Base-by-base conservation (phyloP, 345 rosid species). In the Brassica cretica region DNA sequence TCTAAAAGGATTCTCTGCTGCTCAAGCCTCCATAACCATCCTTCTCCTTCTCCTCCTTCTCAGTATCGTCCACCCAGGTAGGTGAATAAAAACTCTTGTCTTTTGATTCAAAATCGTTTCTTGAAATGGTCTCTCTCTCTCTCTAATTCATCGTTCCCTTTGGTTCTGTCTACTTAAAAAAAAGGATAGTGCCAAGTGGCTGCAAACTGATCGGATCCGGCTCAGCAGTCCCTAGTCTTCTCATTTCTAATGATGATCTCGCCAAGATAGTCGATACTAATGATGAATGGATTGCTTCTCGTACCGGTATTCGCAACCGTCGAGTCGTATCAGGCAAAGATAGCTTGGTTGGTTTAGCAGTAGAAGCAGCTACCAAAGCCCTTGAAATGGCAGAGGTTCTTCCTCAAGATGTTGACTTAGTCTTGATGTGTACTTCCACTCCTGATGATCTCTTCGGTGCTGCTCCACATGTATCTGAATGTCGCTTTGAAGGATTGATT, bases 121-220 rank as follows among this genome's bases (percentile, higher is more conserved):
- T 62, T 63, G 9, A 11, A 6, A 24, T 24, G 21, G 72, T 79
- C 29, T 79, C 37, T 58, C 21, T 19, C 21, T 19, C 21, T 19
- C 24, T 21, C 24, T 21, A 21, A 60, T 76, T 72, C 30, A 59
- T 35, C 12, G 56, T 74, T 63, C 1, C 8, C 15, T 69, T 58
- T 56, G 66, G 24, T 29, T 60, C 3, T 49, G 9, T 72, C 2
- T 76, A 41, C 77, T 65, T 44, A 56, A 76, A 27, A 76, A 25
- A 27, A 27, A 91, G 98, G 93, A 77, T 87, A 46, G 78, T 90
- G 46, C 86, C 89, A 33, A 88, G 85, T 83, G 99, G 98, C 12
- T 95, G 99, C 92, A 92, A 90, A 76, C 84, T 95, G 82, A 83
- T 91, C 77, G 99, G 99, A 69, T 87, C 87, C 77, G 99, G 98